Conservation (phyloP, 768 basidiomycete species). For the Boletus pseudopeckii region DNA sequence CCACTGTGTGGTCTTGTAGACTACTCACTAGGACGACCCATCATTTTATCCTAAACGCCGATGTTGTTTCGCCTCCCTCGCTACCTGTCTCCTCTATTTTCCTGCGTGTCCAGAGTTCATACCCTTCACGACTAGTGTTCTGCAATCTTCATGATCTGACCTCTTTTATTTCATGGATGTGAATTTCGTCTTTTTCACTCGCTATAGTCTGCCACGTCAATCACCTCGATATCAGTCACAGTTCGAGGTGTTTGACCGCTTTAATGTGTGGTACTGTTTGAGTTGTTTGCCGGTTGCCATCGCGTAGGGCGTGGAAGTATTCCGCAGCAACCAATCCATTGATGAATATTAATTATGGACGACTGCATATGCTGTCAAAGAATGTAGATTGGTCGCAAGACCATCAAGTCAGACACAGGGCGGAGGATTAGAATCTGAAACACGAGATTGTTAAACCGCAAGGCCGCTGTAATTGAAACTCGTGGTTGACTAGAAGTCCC, state of each 20-base stretch:
- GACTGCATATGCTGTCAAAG: neutral
- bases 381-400: neutral
- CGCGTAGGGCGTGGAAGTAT: conserved; percentile 1
- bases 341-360: neutral
- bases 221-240: neutral
- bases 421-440: neutral
- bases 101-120: conserved; percentile 29
- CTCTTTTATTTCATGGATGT: conserved; percentile 19
- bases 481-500: too few relatives aligned
- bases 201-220: neutral
- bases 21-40: conserved; percentile 21
- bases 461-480: too few relatives aligned
- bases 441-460: neutral
- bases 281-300: conserved; percentile 18
- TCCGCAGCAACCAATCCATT: conserved; percentile 13
- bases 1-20: conserved; percentile 45
- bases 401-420: too few relatives aligned
- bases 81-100: conserved; percentile 14
- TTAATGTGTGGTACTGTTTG: conserved; percentile 3
- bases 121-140: conserved; percentile 38
- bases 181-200: conserved; percentile 7
- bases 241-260: neutral
- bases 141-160: conserved; percentile 39
- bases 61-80: conserved; percentile 18
- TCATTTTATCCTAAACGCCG: conserved; percentile 21